phyloP scores from a whole-genome alignment of 352 stramenopile genomes.

The Globisporangium uncinulatum region DNA sequence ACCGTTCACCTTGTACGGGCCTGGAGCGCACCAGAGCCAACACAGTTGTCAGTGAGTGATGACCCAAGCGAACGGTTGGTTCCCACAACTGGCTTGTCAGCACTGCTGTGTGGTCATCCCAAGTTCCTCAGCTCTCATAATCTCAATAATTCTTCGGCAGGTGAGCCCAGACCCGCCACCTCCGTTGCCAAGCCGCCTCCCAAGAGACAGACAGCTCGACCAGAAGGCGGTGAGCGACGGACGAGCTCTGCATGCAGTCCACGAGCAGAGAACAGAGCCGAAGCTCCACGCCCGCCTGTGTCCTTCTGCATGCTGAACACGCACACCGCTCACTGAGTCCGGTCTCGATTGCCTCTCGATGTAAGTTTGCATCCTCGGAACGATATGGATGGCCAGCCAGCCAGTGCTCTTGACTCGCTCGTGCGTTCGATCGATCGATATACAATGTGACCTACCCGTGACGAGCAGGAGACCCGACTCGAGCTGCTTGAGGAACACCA shows the following conservation, averaged over 20 bases:
- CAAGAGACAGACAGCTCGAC: background rate
- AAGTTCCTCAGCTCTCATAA: slow-evolving; percentile 89
- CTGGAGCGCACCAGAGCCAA: slow-evolving; percentile 29
- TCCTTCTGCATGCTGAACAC: slow-evolving; percentile 5
- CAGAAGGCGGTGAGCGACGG: background rate
- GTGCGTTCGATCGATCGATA: background rate
- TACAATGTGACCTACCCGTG: slow-evolving; percentile 51
- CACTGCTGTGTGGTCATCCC: background rate
- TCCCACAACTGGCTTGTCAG: background rate
- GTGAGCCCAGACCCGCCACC: slow-evolving; percentile 13
- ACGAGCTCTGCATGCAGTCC: background rate
- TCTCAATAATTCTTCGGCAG: slow-evolving; percentile 59
- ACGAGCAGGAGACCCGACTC: slow-evolving; percentile 96
- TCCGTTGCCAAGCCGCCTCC: slow-evolving; percentile 4
- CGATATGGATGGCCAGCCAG: slow-evolving; percentile 2
- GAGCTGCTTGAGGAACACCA: slow-evolving; percentile 98
- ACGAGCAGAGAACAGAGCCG: slow-evolving; percentile 6
- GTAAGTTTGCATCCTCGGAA: slow-evolving; percentile 76
- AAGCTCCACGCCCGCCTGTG: slow-evolving; percentile 2
- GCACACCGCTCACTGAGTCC: slow-evolving; percentile 7
- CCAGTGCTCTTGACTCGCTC: background rate
- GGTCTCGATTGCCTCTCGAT: slow-evolving; percentile 34
- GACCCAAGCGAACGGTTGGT: background rate
- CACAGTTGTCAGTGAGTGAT: background rate
- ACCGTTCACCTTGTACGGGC: slow-evolving; percentile 99